Percentiles rank a stretch among this genome's conserved stretches.
Conservation (phyloP, 805 yeast genomes). For the Limtongia smithiae region DNA sequence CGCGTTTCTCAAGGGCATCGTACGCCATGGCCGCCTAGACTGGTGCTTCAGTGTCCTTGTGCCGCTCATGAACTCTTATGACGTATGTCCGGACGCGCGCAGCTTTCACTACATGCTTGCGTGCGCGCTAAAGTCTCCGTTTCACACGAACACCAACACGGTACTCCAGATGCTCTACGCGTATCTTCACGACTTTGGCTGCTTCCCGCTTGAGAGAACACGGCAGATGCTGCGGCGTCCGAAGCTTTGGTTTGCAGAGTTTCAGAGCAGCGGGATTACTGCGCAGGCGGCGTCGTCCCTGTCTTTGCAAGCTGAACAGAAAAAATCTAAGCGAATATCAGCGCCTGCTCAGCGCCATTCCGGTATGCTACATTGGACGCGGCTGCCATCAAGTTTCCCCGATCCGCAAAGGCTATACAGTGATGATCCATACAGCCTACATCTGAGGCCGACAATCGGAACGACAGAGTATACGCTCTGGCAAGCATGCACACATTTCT, state of each 20-base stretch:
- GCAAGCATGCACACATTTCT: slow-evolving; percentile 8
- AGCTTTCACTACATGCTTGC: slow-evolving; percentile 12
- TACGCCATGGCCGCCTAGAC: slow-evolving; percentile 7
- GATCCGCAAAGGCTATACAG: slow-evolving; percentile 4
- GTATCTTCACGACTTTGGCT: not conserved
- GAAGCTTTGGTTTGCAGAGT: slow-evolving; percentile 6
- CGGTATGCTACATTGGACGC: no score
- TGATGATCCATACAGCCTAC: slow-evolving; percentile 1
- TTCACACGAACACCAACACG: slow-evolving; percentile 11
- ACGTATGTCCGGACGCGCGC: slow-evolving; percentile 7
- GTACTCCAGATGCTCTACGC: slow-evolving; percentile 19
- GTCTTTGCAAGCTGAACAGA: no score
- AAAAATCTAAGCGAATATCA: no score
- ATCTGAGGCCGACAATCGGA: not conserved
- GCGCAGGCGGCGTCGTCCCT: no score
- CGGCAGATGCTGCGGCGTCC: not conserved
- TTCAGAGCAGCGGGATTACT: not conserved
- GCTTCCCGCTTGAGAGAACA: slow-evolving; percentile 1
- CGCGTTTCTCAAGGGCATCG: slow-evolving; percentile 3
- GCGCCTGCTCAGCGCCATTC: no score
- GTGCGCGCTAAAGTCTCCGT: slow-evolving; percentile 4
- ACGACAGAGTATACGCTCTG: slow-evolving; percentile 4
- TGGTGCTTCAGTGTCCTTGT: slow-evolving; percentile 11
- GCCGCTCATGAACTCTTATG: not conserved
- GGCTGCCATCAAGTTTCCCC: not conserved